These are phyloP conservation scores for Linderina pennispora DNA, from an alignment of 192 early-diverging fungal genomes.

Conservation along the genomic window DNA sequence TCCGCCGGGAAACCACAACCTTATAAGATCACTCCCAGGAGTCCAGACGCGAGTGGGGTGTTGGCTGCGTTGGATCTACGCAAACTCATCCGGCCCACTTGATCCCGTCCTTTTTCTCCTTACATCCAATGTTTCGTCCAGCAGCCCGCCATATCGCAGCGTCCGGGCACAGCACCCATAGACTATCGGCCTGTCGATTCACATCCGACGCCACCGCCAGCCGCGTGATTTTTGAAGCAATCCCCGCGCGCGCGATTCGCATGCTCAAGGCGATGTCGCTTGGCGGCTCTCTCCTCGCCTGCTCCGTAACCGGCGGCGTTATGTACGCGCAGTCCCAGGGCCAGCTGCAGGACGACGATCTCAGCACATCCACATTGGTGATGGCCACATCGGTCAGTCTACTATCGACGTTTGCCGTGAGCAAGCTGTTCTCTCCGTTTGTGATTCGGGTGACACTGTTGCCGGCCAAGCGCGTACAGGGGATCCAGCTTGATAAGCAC, in stretches of 20 bases:
- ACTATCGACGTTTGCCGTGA: constrained; percentile 27
- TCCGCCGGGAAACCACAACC: no score
- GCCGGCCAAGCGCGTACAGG: background rate
- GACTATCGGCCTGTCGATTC: no score
- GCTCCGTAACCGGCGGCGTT: constrained; percentile 22
- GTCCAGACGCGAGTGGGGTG: no score
- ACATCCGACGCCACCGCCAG: no score
- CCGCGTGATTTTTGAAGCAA: constrained; percentile 30
- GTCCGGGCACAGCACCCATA: no score
- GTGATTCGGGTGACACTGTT: constrained; percentile 32
- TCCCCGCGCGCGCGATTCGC: constrained; percentile 27
- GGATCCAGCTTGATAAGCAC: constrained; percentile 12
- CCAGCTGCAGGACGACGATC: constrained; percentile 13
- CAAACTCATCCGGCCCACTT: no score
- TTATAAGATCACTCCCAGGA: no score
- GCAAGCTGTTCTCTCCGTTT: constrained; percentile 36
- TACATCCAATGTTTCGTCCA: no score
- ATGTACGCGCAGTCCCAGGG: constrained; percentile 11
- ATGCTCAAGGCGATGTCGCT: constrained; percentile 49
- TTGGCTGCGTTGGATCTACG: no score
- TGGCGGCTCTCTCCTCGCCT: constrained; percentile 20
- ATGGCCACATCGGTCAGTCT: constrained; percentile 33
- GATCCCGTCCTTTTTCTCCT: no score
- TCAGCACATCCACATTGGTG: constrained; percentile 13
- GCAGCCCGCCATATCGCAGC: no score